Percentiles rank a stretch among this genome's conserved stretches.
These are phyloP conservation scores for Rhizophagus prolifer DNA, from an alignment of 192 early-diverging fungal species.

Conservation along the genomic window DNA sequence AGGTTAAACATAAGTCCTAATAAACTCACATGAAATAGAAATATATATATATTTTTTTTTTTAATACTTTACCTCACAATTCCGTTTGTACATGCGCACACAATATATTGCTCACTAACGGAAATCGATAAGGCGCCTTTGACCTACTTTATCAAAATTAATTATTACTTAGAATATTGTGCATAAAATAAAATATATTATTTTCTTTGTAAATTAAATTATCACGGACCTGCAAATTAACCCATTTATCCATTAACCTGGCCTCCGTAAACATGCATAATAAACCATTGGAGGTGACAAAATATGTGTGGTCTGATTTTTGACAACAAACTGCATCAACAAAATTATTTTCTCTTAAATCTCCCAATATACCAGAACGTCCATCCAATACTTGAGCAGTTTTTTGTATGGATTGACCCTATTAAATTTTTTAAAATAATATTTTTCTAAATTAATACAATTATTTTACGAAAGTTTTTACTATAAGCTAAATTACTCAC, in stretches of 20 bases:
- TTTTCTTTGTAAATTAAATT: background rate
- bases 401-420: conserved; percentile 14
- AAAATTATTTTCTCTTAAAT: conserved; percentile 68
- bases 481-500: conserved; percentile 7
- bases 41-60: background rate
- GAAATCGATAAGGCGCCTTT: conserved; percentile 59
- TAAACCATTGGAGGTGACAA: conserved; percentile 67
- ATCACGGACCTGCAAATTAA: conserved; percentile 70
- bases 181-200: background rate
- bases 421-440: background rate
- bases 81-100: conserved; percentile 77
- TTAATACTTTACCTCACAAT: conserved; percentile 55
- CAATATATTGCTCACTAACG: conserved; percentile 57
- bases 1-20: background rate
- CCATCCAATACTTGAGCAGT: conserved; percentile 63
- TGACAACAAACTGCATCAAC: conserved; percentile 63
- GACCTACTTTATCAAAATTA: conserved; percentile 43
- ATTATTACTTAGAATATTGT: background rate
- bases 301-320: conserved; percentile 53
- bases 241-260: conserved; percentile 74
- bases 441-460: background rate
- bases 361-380: conserved; percentile 61
- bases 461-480: background rate
- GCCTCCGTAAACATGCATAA: conserved; percentile 65
- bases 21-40: background rate